These are phyloP conservation scores for Clavispora carvajalis DNA, from an alignment of 805 yeast species.

Conservation along the genomic window DNA sequence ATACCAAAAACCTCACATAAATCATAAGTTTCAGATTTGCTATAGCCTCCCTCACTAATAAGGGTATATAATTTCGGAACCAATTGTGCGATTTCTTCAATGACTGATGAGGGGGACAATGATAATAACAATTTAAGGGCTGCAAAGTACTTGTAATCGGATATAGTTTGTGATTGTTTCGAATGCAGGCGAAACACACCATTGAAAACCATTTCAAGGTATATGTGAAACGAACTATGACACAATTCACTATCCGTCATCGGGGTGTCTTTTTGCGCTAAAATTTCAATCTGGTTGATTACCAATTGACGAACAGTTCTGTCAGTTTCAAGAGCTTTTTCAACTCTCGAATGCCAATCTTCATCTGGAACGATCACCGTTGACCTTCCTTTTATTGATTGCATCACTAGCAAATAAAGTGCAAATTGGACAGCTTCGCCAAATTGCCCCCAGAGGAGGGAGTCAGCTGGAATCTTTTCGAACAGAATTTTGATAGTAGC, in stretches of 20 bases:
- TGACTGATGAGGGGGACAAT: conserved; percentile 23
- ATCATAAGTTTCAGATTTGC: conserved; percentile 21
- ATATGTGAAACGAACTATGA: conserved; percentile 13
- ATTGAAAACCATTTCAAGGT: conserved; percentile 31
- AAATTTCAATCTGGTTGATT: conserved; percentile 15
- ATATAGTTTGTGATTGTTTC: conserved; percentile 7
- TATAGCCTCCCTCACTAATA: conserved; percentile 16
- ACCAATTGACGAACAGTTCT: conserved; percentile 36
- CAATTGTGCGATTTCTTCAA: conserved; percentile 16
- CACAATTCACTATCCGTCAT: conserved; percentile 12
- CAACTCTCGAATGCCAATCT: conserved; percentile 67
- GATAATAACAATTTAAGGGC: conserved; percentile 29
- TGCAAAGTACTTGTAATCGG: conserved; percentile 30
- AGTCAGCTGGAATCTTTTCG: conserved; percentile 14
- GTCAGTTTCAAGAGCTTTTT: conserved; percentile 64
- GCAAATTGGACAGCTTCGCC: conserved; percentile 47
- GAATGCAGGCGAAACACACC: conserved; percentile 26
- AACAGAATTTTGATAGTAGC: conserved; percentile 17
- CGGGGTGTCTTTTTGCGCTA: conserved; percentile 13
- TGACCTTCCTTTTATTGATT: conserved; percentile 45
- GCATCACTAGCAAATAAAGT: conserved; percentile 58
- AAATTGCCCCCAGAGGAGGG: conserved; percentile 28
- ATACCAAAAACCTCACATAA: conserved; percentile 46
- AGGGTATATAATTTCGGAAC: conserved; percentile 21
- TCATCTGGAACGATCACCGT: conserved; percentile 65